phyloP scores from a whole-genome alignment of 2,329 filamentous ascomycete genomes.

The Alternaria metachromatica region DNA sequence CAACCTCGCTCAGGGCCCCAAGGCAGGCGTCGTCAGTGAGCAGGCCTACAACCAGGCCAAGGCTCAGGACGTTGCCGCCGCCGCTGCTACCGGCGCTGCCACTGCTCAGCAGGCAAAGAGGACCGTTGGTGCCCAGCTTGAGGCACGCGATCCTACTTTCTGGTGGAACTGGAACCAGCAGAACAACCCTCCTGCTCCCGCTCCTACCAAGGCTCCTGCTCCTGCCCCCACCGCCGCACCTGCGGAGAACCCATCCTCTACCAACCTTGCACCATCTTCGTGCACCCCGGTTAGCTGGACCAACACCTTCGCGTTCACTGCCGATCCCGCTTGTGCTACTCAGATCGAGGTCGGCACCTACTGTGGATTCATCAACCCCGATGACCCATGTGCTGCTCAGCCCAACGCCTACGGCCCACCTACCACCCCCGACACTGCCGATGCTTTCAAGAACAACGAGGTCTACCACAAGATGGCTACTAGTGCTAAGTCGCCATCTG shows the following conservation, averaged over 20 bases:
- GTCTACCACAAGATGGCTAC: slow-evolving; percentile 32
- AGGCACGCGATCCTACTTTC: slow-evolving; percentile 8
- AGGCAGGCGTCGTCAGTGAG: slow-evolving; percentile 17
- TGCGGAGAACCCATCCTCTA: slow-evolving; percentile 19
- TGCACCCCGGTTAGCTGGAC: slow-evolving; percentile 30
- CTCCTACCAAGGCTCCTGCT: slow-evolving; percentile 1
- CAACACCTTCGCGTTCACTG: slow-evolving; percentile 33
- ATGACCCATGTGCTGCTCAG: slow-evolving; percentile 36
- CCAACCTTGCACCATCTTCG: slow-evolving; percentile 25
- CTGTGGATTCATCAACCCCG: slow-evolving; percentile 37
- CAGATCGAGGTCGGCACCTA: slow-evolving; percentile 32
- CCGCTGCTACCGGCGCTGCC: slow-evolving; percentile 19
- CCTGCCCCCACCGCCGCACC: slow-evolving; percentile 1
- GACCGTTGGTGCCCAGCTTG: slow-evolving; percentile 2
- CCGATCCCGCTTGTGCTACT: slow-evolving; percentile 28
- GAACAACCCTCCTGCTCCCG: background rate
- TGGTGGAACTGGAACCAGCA: slow-evolving; percentile 10
- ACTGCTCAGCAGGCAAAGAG: slow-evolving; percentile 23
- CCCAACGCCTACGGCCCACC: slow-evolving; percentile 29
- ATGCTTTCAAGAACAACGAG: slow-evolving; percentile 30
- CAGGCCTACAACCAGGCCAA: slow-evolving; percentile 19
- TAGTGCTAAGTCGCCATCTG: slow-evolving; percentile 26
- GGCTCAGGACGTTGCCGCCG: slow-evolving; percentile 20
- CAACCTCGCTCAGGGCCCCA: slow-evolving; percentile 21
- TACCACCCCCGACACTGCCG: slow-evolving; percentile 29